Conservation (phyloP, 768 basidiomycete genomes). For the Mycena filopes region DNA sequence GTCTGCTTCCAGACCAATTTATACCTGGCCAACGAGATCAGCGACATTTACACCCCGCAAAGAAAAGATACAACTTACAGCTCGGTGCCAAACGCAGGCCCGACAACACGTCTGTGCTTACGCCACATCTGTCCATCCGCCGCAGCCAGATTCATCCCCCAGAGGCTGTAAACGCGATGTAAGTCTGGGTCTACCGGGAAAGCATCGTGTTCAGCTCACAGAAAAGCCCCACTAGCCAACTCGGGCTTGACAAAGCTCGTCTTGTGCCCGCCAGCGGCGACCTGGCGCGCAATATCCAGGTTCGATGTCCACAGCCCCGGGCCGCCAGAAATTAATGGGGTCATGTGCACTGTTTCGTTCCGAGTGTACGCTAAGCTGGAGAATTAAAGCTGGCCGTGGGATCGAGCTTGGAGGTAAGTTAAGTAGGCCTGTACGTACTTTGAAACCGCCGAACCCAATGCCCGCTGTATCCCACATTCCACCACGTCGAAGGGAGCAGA, state of each 20-base stretch:
- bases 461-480: conserved; percentile 40
- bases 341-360: conserved; percentile 39
- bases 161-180: conserved; percentile 22
- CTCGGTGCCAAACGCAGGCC: conserved; percentile 44
- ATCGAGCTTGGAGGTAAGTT: too few relatives aligned
- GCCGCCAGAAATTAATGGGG: conserved; percentile 32
- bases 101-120: conserved; percentile 46
- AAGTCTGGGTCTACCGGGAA: too few relatives aligned
- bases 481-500: conserved; percentile 40
- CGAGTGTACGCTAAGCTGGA: conserved; percentile 33
- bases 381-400: too few relatives aligned
- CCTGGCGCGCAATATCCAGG: conserved; percentile 41
- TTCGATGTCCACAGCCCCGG: conserved; percentile 41
- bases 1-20: conserved; percentile 55
- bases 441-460: conserved; percentile 39
- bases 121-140: conserved; percentile 46
- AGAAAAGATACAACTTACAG: too few relatives aligned
- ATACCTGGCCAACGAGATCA: conserved; percentile 41
- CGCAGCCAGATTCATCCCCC: conserved; percentile 47
- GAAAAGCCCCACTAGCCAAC: not conserved
- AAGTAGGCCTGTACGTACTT: too few relatives aligned
- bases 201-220: not conserved
- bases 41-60: too few relatives aligned
- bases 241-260: conserved; percentile 39
- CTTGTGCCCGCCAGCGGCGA: conserved; percentile 35